Conservation (phyloP, 495 filamentous ascomycete species). For the Apiosordaria backusii region DNA sequence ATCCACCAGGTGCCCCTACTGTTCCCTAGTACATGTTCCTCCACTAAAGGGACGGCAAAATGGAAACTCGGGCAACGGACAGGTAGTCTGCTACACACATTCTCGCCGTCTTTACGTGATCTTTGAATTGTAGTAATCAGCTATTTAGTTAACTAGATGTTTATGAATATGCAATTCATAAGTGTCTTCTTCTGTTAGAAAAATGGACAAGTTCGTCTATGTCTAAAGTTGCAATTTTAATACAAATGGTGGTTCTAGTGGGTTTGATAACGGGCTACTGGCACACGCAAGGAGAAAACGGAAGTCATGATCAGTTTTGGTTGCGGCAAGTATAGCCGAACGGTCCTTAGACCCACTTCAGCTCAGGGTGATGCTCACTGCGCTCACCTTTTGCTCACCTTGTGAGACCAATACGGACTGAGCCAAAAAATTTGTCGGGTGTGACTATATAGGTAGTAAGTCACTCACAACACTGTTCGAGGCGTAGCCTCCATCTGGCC, state of each 20-base stretch:
- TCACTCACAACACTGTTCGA: background rate
- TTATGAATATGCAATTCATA: slow-evolving; percentile 1
- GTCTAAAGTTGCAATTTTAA: background rate
- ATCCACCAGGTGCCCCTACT: background rate
- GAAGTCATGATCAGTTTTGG: too few species aligned
- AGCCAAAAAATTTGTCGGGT: background rate
- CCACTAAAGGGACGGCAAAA: background rate
- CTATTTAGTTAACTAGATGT: background rate
- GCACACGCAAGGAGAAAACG: too few species aligned
- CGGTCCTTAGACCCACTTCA: too few species aligned
- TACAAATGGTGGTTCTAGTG: too few species aligned
- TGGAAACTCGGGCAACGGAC: too few species aligned
- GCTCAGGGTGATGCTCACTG: too few species aligned
- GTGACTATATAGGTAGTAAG: background rate
- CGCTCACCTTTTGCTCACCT: too few species aligned
- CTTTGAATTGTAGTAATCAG: background rate
- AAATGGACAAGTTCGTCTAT: background rate
- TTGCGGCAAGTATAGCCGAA: too few species aligned
- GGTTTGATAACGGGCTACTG: too few species aligned
- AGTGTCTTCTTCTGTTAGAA: background rate
- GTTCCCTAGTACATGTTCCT: background rate
- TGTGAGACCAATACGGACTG: too few species aligned
- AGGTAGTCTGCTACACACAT: slow-evolving; percentile 6
- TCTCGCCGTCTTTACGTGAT: background rate
- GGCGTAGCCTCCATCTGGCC: background rate